A percentile compares a stretch with the other conserved stretches of the same genome.
Conservation (phyloP, 2,329 filamentous ascomycete genomes). For the Emergomyces pasteurianus region DNA sequence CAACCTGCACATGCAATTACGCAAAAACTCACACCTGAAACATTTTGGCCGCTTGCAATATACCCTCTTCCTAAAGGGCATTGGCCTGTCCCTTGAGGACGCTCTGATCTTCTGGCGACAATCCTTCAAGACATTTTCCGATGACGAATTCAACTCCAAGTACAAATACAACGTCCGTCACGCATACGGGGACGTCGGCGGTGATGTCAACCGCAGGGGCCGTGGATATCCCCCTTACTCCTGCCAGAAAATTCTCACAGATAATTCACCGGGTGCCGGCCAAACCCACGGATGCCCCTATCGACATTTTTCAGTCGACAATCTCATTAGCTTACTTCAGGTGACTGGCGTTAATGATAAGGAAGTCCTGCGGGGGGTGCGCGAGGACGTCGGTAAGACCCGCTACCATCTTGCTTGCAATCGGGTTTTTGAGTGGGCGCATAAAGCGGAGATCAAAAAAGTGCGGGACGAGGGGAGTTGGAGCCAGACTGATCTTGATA, state of each 20-base stretch:
- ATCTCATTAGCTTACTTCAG: constrained; percentile 65
- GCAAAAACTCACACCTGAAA: constrained; percentile 82
- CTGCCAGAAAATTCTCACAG: constrained; percentile 88
- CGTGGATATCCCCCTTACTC: constrained; percentile 83
- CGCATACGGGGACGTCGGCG: constrained; percentile 86
- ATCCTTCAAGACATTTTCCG: constrained; percentile 72
- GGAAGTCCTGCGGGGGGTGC: constrained; percentile 65
- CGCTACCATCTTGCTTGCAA: constrained; percentile 96
- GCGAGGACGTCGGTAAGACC: constrained; percentile 77
- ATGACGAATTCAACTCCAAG: constrained; percentile 94
- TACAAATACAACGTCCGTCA: constrained; percentile 98
- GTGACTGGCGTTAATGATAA: constrained; percentile 67
- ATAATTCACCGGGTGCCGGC: constrained; percentile 73
- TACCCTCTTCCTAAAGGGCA: constrained; percentile 90
- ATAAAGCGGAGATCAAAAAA: constrained; percentile 65
- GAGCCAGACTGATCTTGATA: constrained; percentile 70
- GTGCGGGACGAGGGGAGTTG: constrained; percentile 64
- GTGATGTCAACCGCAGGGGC: constrained; percentile 75
- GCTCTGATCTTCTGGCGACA: constrained; percentile 84
- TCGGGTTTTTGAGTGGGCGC: constrained; percentile 78
- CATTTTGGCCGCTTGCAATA: constrained; percentile 91
- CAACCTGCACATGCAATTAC: constrained; percentile 72
- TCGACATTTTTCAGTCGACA: constrained; percentile 80
- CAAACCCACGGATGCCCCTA: constrained; percentile 96
- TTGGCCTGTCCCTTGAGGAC: constrained; percentile 85